phyloP scores from a whole-genome alignment of 805 yeast species.

The Yamadazyma insecticola region DNA sequence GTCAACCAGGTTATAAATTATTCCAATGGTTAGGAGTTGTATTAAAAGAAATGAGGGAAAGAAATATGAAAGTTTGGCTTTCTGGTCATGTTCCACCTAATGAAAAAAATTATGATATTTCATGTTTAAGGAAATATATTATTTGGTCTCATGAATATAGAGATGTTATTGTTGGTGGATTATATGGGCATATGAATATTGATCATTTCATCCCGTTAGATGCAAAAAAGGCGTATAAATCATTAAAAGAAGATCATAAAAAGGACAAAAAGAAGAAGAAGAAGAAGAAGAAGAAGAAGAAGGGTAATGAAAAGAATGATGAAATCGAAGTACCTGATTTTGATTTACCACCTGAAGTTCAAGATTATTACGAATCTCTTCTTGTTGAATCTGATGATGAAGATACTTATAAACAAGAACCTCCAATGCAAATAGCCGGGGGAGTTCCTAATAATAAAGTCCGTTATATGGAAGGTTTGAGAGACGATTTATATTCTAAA shows the following conservation, averaged over 20 bases:
- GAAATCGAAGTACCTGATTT: slow-evolving; percentile 5
- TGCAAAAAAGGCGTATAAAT: slow-evolving; percentile 60
- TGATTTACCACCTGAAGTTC: background rate
- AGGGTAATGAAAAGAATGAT: slow-evolving; percentile 1
- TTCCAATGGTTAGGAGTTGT: slow-evolving; percentile 76
- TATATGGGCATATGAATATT: slow-evolving; percentile 86
- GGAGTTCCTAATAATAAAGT: slow-evolving; percentile 68
- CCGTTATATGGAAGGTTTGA: slow-evolving; percentile 52
- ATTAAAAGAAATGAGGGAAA: slow-evolving; percentile 63
- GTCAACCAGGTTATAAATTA: slow-evolving; percentile 76
- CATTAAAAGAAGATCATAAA: too few relatives aligned
- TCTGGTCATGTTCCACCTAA: slow-evolving; percentile 88
- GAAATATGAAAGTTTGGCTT: slow-evolving; percentile 82
- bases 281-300: slow-evolving; percentile 4
- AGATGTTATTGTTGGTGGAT: slow-evolving; percentile 77
- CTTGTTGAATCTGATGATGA: slow-evolving; percentile 23
- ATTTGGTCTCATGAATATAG: slow-evolving; percentile 82
- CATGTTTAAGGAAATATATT: slow-evolving; percentile 70
- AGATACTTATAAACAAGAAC: slow-evolving; percentile 7
- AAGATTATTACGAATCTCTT: slow-evolving; percentile 17
- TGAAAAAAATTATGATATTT: slow-evolving; percentile 66
- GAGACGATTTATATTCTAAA: slow-evolving; percentile 49
- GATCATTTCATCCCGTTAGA: slow-evolving; percentile 83
- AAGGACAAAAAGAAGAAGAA: slow-evolving; percentile 12
- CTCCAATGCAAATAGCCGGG: slow-evolving; percentile 20